Evolutionary conservation across 2,329 filamentous ascomycete species (phyloP), one percentile per base, ranked within the genome.

Genomic region (Colletotrichum plurivorum): DNA sequence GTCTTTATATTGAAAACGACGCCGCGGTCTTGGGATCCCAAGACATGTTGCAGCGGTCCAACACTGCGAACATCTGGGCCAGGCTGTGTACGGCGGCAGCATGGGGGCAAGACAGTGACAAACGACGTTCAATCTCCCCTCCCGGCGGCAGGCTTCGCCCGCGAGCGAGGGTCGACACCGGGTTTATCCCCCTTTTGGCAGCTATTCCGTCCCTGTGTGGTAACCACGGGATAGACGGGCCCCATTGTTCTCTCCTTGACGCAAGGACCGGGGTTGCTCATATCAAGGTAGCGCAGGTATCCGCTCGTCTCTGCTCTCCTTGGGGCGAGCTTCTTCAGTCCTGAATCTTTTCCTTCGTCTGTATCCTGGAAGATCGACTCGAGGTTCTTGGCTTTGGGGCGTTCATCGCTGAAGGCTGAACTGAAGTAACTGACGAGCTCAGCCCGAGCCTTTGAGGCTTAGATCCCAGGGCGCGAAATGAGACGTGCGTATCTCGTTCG

Each of bases 1-100:
- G 67, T 67, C 67, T 69, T 69, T 69, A 69, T 69, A 69, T 69
- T 46, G 55, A 59, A 27, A 39, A 55, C 18, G 41, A 43, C 10
- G 12, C 54, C 20, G 18, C 36, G 31, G 27, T 13, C 22, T 43
- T 54, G 43, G 54, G 48, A 54, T 25, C 18, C 25, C 27, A 39
- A 39, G 22, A 53, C 36, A 25, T 46, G 49, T 46, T 45, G 49
- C 27, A 16, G 41, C 49, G 22, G 39, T 22, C 16, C 48, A 36
- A 25, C 16, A 45, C 7, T 16, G 63, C 48, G 46, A 64, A 43
- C 39, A 43, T 53, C 55, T 61, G 48, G 57, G 36, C 45, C 13
- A 43, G 64, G 45, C 45, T 56, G 64, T 62, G 58, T 45, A 46
- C 48, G 46, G 36, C 27, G 25, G 60, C 48, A 25, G 22, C 39